These are phyloP conservation scores for Aspergillus bridgeri DNA, from an alignment of 495 filamentous ascomycete genomes.

Conservation along the genomic window DNA sequence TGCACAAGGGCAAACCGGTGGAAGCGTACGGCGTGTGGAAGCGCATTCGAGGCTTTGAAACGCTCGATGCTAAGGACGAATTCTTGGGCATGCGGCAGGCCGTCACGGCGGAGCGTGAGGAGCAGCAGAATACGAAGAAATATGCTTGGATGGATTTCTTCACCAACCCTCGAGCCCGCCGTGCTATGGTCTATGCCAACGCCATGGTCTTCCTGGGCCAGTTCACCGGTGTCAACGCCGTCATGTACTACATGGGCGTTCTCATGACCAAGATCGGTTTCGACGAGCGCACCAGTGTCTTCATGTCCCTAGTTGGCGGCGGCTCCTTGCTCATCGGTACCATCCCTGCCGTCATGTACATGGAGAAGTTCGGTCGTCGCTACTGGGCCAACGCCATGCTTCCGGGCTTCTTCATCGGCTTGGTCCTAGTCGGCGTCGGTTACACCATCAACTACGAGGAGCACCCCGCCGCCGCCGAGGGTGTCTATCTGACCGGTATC, in stretches of 20 bases:
- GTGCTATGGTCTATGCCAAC: conserved; percentile 59
- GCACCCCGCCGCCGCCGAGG: conserved; percentile 41
- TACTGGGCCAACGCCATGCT: conserved; percentile 62
- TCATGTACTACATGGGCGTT: conserved; percentile 62
- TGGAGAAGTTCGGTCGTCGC: conserved; percentile 57
- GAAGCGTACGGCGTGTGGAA: conserved; percentile 60
- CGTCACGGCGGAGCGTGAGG: conserved; percentile 45
- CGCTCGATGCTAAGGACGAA: conserved; percentile 50
- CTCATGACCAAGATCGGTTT: conserved; percentile 58
- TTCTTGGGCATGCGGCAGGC: conserved; percentile 60
- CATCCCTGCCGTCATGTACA: conserved; percentile 57
- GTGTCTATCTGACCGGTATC: conserved; percentile 54
- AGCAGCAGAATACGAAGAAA: conserved; percentile 35
- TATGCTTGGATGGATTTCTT: conserved; percentile 62
- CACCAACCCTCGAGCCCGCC: conserved; percentile 54
- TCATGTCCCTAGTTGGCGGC: conserved; percentile 62
- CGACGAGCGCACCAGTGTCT: conserved; percentile 45
- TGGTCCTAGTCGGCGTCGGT: conserved; percentile 52
- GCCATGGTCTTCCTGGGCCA: conserved; percentile 62
- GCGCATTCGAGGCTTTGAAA: conserved; percentile 52
- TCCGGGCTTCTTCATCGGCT: conserved; percentile 58
- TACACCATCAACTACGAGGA: conserved; percentile 43
- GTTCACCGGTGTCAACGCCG: conserved; percentile 58
- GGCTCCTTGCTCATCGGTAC: conserved; percentile 55
- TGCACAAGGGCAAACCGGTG: conserved; percentile 48